These are phyloP conservation scores for Colletotrichum ledebouriae DNA, from an alignment of 2,329 filamentous ascomycete species.

Conservation along the genomic window DNA sequence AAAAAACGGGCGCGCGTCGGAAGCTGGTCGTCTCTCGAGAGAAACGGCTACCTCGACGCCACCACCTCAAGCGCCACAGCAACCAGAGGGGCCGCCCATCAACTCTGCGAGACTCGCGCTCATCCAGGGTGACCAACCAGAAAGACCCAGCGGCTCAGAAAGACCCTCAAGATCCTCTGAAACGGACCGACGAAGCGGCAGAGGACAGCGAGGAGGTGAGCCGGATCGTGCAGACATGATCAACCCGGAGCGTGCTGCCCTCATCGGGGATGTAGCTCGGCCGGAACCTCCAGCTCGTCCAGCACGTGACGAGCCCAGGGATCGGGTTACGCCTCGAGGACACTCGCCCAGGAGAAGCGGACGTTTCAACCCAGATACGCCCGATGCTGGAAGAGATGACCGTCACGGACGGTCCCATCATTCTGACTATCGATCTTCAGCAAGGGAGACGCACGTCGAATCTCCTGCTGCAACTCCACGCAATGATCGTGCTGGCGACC, in stretches of 20 bases:
- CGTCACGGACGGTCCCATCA: slow-evolving; percentile 60
- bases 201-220: slow-evolving; percentile 46
- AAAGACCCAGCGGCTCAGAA: slow-evolving; percentile 32
- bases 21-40: slow-evolving; percentile 46
- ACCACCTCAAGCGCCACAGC: slow-evolving; percentile 45
- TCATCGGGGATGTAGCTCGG: slow-evolving; percentile 57
- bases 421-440: slow-evolving; percentile 49
- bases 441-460: slow-evolving; percentile 51
- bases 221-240: slow-evolving; percentile 54
- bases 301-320: slow-evolving; percentile 57
- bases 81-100: slow-evolving; percentile 62
- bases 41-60: slow-evolving; percentile 44
- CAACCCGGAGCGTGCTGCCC: slow-evolving; percentile 63
- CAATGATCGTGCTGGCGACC: slow-evolving; percentile 57
- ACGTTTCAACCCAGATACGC: slow-evolving; percentile 51
- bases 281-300: slow-evolving; percentile 53
- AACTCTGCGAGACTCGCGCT: slow-evolving; percentile 69
- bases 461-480: slow-evolving; percentile 44
- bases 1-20: slow-evolving; percentile 45
- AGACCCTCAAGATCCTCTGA: slow-evolving; percentile 34
- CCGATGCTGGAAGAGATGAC: slow-evolving; percentile 61
- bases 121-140: slow-evolving; percentile 54
- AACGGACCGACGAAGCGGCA: slow-evolving; percentile 37
- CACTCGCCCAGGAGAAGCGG: slow-evolving; percentile 66
- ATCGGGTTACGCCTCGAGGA: slow-evolving; percentile 50